phyloP scores from a whole-genome alignment of 257 asterid species.

The Parsonsia alboflavescens region DNA sequence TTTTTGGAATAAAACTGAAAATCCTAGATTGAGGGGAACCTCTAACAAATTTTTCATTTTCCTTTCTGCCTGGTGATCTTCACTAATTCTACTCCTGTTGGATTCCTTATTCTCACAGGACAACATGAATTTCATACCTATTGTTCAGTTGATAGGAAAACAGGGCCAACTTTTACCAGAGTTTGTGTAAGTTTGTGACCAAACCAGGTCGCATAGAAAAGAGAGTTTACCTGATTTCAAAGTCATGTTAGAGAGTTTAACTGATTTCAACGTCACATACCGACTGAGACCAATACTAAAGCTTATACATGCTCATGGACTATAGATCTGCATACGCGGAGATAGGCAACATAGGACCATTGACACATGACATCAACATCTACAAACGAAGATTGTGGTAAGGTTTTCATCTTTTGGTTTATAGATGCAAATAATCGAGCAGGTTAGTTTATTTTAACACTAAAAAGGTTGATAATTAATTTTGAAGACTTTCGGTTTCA shows the following conservation, averaged over 20 bases:
- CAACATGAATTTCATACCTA: neutral
- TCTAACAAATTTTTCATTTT: neutral
- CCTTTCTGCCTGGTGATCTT: no score
- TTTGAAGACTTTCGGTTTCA: neutral
- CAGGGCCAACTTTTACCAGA: no score
- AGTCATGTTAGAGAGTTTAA: no score
- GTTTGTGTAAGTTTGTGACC: no score
- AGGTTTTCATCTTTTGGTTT: neutral
- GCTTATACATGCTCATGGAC: neutral
- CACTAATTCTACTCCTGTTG: no score
- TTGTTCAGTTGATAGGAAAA: neutral
- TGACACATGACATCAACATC: neutral
- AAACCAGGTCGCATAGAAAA: no score
- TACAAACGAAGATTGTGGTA: neutral
- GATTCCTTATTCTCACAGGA: neutral
- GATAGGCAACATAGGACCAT: neutral
- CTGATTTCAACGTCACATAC: no score
- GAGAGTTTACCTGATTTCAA: no score
- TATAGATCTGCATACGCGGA: neutral
- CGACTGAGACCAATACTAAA: neutral
- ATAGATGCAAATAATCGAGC: neutral
- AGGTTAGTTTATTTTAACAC: neutral
- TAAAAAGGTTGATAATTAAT: neutral
- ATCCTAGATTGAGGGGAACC: neutral
- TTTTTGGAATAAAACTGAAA: neutral